Percentiles rank a stretch among this genome's conserved stretches.
These are phyloP conservation scores for Sphaerobolus stellatus DNA, from an alignment of 1,284 basidiomycete genomes.

Conservation along the genomic window DNA sequence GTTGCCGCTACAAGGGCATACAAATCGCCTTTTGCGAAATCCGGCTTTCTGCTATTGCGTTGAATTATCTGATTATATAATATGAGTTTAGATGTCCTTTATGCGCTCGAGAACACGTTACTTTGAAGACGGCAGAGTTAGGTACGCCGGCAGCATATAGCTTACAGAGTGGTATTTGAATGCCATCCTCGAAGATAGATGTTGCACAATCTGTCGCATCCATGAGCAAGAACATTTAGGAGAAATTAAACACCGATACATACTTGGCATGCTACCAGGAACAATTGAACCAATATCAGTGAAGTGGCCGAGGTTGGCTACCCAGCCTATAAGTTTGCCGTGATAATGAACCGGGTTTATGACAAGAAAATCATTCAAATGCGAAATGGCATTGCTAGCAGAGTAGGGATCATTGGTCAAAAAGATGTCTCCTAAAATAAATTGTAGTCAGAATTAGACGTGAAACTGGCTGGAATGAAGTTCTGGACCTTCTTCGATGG, in stretches of 20 bases:
- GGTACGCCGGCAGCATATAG: too few species aligned
- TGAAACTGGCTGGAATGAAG: constrained; percentile 28
- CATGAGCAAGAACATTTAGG: neutral
- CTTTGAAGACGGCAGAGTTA: too few species aligned
- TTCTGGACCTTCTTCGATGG: neutral
- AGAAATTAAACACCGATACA: neutral
- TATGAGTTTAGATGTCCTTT: too few species aligned
- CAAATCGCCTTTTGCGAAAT: too few species aligned
- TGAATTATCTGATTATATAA: too few species aligned
- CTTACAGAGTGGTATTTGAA: too few species aligned
- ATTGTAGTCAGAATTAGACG: too few species aligned
- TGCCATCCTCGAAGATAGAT: constrained; percentile 1
- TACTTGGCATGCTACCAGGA: neutral
- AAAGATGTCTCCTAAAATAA: constrained; percentile 30
- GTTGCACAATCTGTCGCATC: constrained; percentile 1
- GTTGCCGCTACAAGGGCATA: too few species aligned
- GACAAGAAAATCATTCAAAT: constrained; percentile 2
- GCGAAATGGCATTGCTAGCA: constrained; percentile 26
- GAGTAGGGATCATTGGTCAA: constrained; percentile 31
- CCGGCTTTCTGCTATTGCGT: too few species aligned
- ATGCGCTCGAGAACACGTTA: too few species aligned
- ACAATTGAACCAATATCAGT: neutral
- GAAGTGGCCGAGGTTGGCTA: neutral
- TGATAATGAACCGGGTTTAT: constrained; percentile 1
- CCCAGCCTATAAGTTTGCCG: constrained; percentile 2